Base-by-base conservation (phyloP, 345 rosid species). In the thale cress (Arabidopsis thaliana) region DNA sequence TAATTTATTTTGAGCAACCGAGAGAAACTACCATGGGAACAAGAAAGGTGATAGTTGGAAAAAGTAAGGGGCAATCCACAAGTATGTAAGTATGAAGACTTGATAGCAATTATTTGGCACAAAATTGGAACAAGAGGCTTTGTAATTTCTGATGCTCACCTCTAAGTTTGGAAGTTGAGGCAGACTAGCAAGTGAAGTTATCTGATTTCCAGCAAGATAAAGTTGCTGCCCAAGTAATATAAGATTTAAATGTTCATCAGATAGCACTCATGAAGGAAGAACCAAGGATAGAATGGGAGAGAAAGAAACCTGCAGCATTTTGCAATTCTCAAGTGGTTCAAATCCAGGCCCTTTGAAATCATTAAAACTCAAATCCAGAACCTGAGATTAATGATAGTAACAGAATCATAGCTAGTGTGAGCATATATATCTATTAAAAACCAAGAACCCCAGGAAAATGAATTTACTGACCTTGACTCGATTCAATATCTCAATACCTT, bases 341-440 rank as follows among this genome's bases (percentile, higher is more conserved):
- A 94, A 94, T 62, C 91, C 98, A 66, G 98, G 97, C 69, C 98
- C 98, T 83, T 91, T 94, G 82, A 94, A 94, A 76, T 94, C 98
- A 87, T 91, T 94, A 83, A 94, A 94, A 82, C 98, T 91, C 88
- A 94, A 85, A 85, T 94, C 98, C 71, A 94, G 89, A 79, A 94
- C 98, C 98, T 94, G 83, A 20, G 60, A 76, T 62, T 52, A 79
- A 71, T 49, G 44, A 36, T 50, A 46, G 50, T 41, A 59, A 44
- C 36, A 24, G 3, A 49, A 69, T n/a, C 16, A 62, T 28, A 62
- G 16, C 70, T 76, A 25, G 49, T 33, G 51, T 65, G 41, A 57
- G 65, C 36, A 59, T 32, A 65, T 41, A 53, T 3, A 24, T 53
- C 20, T 16, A 7, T 53, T 44, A 51, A 40, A 14, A 67, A 73